Evolutionary conservation across 129 eudicot genomes (phyloP), one percentile per base, ranked within the genome.

Genomic region (Chrysanthemum makinoi): DNA sequence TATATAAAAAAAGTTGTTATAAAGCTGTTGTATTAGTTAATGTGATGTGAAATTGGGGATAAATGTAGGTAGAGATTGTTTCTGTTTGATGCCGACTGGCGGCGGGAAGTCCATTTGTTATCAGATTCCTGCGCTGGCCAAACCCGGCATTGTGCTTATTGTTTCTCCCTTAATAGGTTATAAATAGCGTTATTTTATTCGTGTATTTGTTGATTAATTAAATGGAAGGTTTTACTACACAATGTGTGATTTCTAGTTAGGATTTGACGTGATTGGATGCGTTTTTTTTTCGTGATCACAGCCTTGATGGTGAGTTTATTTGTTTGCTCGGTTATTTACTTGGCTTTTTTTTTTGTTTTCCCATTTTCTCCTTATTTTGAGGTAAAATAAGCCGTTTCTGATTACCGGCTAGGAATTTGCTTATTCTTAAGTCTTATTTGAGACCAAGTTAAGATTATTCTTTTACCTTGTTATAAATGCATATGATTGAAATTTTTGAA

Each of bases 51-150:
- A 64, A 19, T 19, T 76, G 59, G 66, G 70, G 16, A 22, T 30
- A 17, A 62, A 54, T 81, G 68, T 73, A 93, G 98, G 97, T 76
- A 83, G 90, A 69, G 97, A 94, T 75, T 89, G 98, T 82, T 94
- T 94, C 72, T 94, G 98, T 74, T 86, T 94, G 73, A 94, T 94
- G 98, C 97, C 98, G 52, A 94, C 93, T 35, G 97, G 98, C 74
- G 97, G 98, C 17, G 98, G 98, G 72, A 94, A 94, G 88, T 94
- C 98, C 6, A 85, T 94, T 80, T 94, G 98, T 75, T 94, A 87
- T 75, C 98, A 94, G 81, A 87, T 94, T 49, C 98, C 98, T n/a
- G 96, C 97, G 1, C 57, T 94, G 46, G 85, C 87, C 18, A 89
- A 89, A 81, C 81, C 72, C 2, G 98, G 98, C 66, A 82, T 89